Base-by-base conservation (phyloP, 352 stramenopile genomes). In the Bremia lactucae region DNA sequence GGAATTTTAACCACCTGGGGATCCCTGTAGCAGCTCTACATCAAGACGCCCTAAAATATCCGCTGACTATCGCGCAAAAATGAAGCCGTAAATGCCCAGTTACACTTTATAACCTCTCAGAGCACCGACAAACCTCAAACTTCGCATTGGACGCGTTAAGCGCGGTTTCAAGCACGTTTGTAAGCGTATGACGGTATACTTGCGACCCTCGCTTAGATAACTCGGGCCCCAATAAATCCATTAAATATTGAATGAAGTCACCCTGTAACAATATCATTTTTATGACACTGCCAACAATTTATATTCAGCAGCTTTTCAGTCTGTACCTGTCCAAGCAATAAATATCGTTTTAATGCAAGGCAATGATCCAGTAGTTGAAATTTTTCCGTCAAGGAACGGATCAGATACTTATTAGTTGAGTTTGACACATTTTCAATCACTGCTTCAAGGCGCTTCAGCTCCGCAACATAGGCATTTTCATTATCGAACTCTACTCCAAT, bases 211-310 rank as follows among this genome's bases (percentile, higher is more conserved):
- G 64, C 43, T 96, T 96, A 9, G 75, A 90, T 1, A 97, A 56
- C 49, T 97, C 87, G 10, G 86, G 82, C 14, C 84, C 76, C 35
- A 97, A 55, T 13, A 92, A 53, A 50, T 98, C 91, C 72, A 98
- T 97, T 19, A 98, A 61, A 23, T 95, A 95, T 44, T 95, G 93
- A 49, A 98, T 94, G 50, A 98, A 98, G 51, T 98, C 94, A 5
- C 95, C 96, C 81, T 91, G 49, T 35, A 36, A 35, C 22, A 36
- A 9, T 1, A 44, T n/a, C n/a, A n/a, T n/a, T n/a, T n/a, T n/a
- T n/a, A n/a, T n/a, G n/a, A n/a, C n/a, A n/a, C n/a, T n/a, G n/a
- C n/a, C n/a, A n/a, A n/a, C n/a, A n/a, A n/a, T n/a, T n/a, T n/a
- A n/a, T n/a, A n/a, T 35, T n/a, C 8, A n/a, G 31, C 18, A 22